phyloP scores from a whole-genome alignment of 805 yeast species.

The Candida quercuum region DNA sequence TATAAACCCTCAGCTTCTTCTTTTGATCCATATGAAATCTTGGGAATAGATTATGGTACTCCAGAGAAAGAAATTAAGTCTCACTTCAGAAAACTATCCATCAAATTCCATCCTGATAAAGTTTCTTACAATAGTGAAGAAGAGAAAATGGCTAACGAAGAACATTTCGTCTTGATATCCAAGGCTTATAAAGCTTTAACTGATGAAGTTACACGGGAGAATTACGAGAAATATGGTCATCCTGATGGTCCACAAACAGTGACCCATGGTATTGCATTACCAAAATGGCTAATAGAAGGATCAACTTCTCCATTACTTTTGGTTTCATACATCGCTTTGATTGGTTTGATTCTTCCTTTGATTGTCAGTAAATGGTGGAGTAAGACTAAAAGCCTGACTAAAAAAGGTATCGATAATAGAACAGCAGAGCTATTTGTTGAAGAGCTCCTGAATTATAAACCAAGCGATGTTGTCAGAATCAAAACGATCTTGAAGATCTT shows the following conservation, averaged over 20 bases:
- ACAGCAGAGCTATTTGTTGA: conserved; percentile 81
- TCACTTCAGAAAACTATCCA: conserved; percentile 79
- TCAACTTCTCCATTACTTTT: conserved; percentile 62
- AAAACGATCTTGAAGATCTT: conserved; percentile 54
- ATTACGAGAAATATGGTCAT: conserved; percentile 84
- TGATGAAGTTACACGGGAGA: conserved; percentile 78
- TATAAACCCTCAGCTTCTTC: conserved; percentile 38
- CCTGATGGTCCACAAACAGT: conserved; percentile 96
- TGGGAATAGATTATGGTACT: conserved; percentile 67
- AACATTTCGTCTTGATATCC: conserved; percentile 71
- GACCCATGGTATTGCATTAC: conserved; percentile 91
- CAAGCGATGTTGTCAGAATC: conserved; percentile 56
- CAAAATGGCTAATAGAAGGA: conserved; percentile 85
- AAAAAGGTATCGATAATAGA: conserved; percentile 72
- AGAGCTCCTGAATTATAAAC: conserved; percentile 66
- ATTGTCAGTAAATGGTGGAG: conserved; percentile 91
- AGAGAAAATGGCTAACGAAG: conserved; percentile 58
- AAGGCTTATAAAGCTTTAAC: conserved; percentile 95
- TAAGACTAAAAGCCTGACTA: conserved; percentile 72
- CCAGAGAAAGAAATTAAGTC: conserved; percentile 73
- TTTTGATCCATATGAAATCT: conserved; percentile 89
- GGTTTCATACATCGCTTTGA: conserved; percentile 58
- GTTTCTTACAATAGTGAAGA: conserved; percentile 51
- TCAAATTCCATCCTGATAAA: conserved; percentile 93
- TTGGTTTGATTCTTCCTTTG: conserved; percentile 76